A percentile compares a stretch with the other conserved stretches of the same genome.
Conservation (phyloP, 169 alveolate genomes). For the Cryptosporidium bovis region DNA sequence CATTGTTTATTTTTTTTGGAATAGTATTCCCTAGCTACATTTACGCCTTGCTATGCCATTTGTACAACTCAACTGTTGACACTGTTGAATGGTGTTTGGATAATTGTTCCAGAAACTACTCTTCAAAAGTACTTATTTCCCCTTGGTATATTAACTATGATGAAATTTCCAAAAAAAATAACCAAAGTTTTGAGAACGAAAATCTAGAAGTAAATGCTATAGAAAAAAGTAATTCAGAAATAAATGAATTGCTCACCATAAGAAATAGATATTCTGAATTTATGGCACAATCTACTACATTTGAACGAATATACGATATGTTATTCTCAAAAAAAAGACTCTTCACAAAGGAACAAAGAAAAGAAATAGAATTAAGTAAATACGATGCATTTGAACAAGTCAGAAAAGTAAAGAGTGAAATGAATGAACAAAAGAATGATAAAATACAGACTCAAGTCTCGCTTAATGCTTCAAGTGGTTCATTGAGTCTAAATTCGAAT, state of each 20-base stretch:
- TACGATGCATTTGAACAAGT: conserved; percentile 54
- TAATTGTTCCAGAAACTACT: conserved; percentile 14
- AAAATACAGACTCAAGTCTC: neutral
- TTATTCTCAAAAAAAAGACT: conserved; percentile 30
- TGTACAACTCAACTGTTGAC: conserved; percentile 66
- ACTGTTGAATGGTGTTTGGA: conserved; percentile 74
- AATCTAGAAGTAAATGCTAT: conserved; percentile 2
- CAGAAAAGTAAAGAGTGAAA: conserved; percentile 1
- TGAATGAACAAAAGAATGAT: neutral
- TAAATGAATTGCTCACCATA: conserved; percentile 14
- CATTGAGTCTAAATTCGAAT: neutral
- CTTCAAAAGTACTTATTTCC: neutral
- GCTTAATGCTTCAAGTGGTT: neutral
- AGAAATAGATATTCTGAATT: conserved; percentile 57
- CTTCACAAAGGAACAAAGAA: conserved; percentile 15
- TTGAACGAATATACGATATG: conserved; percentile 42
- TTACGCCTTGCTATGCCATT: conserved; percentile 48
- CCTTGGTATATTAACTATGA: conserved; percentile 64
- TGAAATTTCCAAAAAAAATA: conserved; percentile 8
- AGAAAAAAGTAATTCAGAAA: conserved; percentile 1
- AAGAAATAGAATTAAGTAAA: conserved; percentile 45
- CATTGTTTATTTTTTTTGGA: conserved; percentile 43
- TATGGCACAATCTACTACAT: conserved; percentile 59
- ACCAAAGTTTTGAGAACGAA: neutral
- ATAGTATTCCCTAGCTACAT: conserved; percentile 53